A percentile compares a stretch with the other conserved stretches of the same genome.
phyloP scores from a whole-genome alignment of 805 yeast species.

The Candida succiphila region DNA sequence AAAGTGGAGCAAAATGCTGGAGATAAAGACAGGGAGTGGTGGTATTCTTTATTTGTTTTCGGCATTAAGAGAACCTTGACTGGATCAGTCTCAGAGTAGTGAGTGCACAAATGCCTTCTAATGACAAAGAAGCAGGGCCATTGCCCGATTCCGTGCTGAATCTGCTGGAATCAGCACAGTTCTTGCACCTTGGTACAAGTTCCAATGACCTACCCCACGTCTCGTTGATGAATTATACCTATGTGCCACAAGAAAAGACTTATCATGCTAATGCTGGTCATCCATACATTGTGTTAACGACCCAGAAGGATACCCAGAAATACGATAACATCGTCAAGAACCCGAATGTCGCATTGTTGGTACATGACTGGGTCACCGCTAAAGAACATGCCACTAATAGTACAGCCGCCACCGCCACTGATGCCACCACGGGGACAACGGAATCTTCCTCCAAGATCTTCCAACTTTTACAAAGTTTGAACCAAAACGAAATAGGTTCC shows the following conservation, averaged over 20 bases:
- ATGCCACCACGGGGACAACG: slow-evolving; percentile 8
- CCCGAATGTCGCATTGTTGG: slow-evolving; percentile 70
- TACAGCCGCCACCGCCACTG: slow-evolving; percentile 12
- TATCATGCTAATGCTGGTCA: slow-evolving; percentile 18
- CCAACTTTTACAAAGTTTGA: slow-evolving; percentile 62
- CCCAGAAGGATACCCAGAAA: slow-evolving; percentile 65
- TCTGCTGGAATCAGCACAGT: slow-evolving; percentile 51
- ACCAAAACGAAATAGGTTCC: slow-evolving; percentile 70
- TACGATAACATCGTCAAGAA: slow-evolving; percentile 58
- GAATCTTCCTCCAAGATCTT: slow-evolving; percentile 32
- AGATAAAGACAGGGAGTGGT: too few species aligned
- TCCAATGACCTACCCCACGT: slow-evolving; percentile 66
- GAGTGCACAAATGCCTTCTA: too few species aligned
- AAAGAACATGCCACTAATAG: slow-evolving; percentile 19
- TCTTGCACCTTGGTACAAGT: slow-evolving; percentile 80
- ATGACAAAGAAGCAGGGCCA: slow-evolving; percentile 11
- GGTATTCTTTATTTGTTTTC: too few species aligned
- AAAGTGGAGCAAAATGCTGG: too few species aligned
- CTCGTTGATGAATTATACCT: slow-evolving; percentile 84
- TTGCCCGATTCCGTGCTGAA: slow-evolving; percentile 25
- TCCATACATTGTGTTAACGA: slow-evolving; percentile 58
- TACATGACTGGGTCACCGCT: slow-evolving; percentile 86
- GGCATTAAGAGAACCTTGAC: too few species aligned
- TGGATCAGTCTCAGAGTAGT: too few species aligned
- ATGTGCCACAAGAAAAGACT: slow-evolving; percentile 32